phyloP scores from a whole-genome alignment of 768 basidiomycete species.

The Psilocybe subaeruginosa region DNA sequence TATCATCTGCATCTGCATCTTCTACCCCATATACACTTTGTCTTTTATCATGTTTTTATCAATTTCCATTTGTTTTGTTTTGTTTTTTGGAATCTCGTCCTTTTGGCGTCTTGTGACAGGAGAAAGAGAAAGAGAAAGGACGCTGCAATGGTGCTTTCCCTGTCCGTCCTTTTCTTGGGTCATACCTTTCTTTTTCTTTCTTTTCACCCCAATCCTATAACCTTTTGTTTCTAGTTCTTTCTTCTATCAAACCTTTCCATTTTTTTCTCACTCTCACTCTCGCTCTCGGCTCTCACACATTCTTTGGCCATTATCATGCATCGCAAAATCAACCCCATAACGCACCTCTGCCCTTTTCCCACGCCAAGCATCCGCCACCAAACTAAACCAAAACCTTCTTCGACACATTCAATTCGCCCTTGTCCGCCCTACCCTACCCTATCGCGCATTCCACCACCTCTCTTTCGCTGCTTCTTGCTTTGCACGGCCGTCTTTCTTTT shows the following conservation, averaged over 20 bases:
- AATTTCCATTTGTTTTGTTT: not conserved
- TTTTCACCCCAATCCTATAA: not conserved
- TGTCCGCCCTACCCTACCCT: not conserved
- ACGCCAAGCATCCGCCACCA: conserved; percentile 14
- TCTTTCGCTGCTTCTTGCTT: not conserved
- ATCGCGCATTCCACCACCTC: not conserved
- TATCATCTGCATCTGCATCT: not conserved
- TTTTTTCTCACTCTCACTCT: not conserved
- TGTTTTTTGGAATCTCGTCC: conserved; percentile 2
- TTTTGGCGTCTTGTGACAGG: not conserved
- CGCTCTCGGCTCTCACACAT: not conserved
- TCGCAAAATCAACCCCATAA: not conserved
- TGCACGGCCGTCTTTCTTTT: not conserved
- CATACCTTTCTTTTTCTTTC: conserved; percentile 5
- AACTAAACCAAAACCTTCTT: conserved; percentile 1
- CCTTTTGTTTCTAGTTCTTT: not conserved
- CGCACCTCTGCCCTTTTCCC: not conserved
- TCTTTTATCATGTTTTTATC: not conserved
- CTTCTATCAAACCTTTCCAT: not conserved
- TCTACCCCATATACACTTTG: not conserved
- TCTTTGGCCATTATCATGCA: not conserved
- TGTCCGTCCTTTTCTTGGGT: conserved; percentile 6
- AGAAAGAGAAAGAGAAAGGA: not conserved
- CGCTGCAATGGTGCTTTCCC: conserved; percentile 13
- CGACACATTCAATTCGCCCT: conserved; percentile 1